Conservation (phyloP, 78 protist genomes). For the Andalucia godoyi region DNA sequence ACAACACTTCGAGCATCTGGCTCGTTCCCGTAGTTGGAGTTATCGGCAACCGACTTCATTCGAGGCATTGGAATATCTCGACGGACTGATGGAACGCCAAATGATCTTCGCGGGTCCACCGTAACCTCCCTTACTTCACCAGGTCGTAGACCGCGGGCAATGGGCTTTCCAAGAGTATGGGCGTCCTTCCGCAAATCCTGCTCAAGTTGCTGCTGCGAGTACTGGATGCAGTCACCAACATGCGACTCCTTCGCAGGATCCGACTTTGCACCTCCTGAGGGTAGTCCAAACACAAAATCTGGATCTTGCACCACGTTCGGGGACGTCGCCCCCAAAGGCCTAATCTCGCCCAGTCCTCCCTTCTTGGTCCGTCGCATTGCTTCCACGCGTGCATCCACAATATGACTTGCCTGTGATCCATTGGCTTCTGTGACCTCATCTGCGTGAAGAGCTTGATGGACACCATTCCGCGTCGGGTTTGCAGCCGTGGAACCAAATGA, state of each 20-base stretch:
- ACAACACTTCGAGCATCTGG: neutral
- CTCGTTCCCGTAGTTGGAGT: constrained; percentile 13
- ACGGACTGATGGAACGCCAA: constrained; percentile 2
- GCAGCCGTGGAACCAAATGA: neutral
- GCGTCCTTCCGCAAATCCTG: neutral
- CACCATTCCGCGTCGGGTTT: neutral
- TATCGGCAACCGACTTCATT: neutral
- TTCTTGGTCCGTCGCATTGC: neutral
- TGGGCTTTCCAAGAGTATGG: neutral
- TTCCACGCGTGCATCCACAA: neutral
- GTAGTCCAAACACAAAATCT: too few species aligned
- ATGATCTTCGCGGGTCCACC: too few species aligned
- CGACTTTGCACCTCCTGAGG: too few species aligned
- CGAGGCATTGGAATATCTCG: neutral
- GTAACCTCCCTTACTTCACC: too few species aligned
- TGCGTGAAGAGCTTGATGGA: neutral
- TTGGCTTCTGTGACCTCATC: neutral
- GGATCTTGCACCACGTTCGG: too few species aligned
- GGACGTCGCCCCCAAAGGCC: constrained; percentile 9
- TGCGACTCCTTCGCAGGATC: neutral
- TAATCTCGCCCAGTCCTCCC: neutral
- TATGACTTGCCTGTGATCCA: neutral
- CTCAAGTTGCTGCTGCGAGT: neutral
- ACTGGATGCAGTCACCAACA: neutral
- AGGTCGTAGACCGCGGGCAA: too few species aligned